These are phyloP conservation scores for Groenewaldozyma tartarivorans DNA, from an alignment of 805 yeast species.

Conservation along the genomic window DNA sequence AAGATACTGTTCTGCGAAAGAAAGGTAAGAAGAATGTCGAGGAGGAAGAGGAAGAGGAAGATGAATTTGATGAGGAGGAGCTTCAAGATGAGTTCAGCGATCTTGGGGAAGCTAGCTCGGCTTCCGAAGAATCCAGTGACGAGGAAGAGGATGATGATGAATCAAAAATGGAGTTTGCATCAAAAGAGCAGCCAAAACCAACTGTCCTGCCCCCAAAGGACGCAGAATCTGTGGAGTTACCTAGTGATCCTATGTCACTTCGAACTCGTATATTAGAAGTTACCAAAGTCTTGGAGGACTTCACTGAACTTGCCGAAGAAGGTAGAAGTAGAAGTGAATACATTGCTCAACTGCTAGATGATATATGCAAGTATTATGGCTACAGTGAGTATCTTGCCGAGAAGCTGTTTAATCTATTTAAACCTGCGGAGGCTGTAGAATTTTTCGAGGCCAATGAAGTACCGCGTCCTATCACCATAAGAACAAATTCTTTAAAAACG, in stretches of 20 bases:
- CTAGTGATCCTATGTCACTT: conserved; percentile 69
- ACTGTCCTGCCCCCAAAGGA: conserved; percentile 63
- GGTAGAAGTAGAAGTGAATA: conserved; percentile 84
- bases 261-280: conserved; percentile 94
- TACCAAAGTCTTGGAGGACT: conserved; percentile 87
- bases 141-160: conserved; percentile 15
- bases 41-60: conserved; percentile 15
- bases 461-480: conserved; percentile 89
- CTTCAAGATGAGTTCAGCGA: conserved; percentile 11
- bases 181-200: conserved; percentile 26
- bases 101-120: conserved; percentile 47
- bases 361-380: conserved; percentile 89
- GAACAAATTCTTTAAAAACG: conserved; percentile 93
- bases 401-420: conserved; percentile 80
- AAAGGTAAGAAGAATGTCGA: conserved; percentile 15
- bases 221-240: conserved; percentile 31
- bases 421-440: conserved; percentile 95
- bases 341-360: conserved; percentile 64
- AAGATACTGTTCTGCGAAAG: conserved; percentile 11
- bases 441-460: conserved; percentile 98
- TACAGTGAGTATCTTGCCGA: conserved; percentile 88
- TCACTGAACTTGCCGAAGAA: conserved; percentile 70
- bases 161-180: conserved; percentile 13
- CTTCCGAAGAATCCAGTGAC: conserved; percentile 29
- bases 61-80: conserved; percentile 19